Evolutionary conservation across 1,284 basidiomycete genomes (phyloP).

Genomic region (Bondarzewia mesenterica): DNA sequence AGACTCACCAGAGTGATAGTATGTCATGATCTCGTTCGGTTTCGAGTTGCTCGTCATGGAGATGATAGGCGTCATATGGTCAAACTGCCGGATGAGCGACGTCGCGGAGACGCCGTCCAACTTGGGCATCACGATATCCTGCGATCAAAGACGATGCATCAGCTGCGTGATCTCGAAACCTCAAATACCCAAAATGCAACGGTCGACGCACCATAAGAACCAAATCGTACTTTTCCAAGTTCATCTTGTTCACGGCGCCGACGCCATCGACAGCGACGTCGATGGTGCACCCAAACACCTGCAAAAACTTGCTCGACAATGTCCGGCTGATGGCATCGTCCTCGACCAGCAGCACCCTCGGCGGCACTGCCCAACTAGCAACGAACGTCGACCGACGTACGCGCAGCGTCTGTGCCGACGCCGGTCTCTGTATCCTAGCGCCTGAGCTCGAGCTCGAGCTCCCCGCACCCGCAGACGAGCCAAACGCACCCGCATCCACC

Average conservation of each 20-base stretch:
- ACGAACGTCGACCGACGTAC: constrained; percentile 74
- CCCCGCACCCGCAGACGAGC: not conserved
- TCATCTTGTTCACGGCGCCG: constrained; percentile 95
- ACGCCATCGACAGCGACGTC: constrained; percentile 93
- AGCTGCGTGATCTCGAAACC: not conserved
- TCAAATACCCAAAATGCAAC: constrained; percentile 3
- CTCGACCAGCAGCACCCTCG: constrained; percentile 86
- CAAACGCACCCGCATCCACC: constrained; percentile 3
- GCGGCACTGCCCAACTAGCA: constrained; percentile 83
- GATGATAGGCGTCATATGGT: constrained; percentile 92
- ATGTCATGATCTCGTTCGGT: constrained; percentile 88
- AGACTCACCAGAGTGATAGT: constrained; percentile 64
- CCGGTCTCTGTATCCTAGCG: constrained; percentile 11
- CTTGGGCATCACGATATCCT: constrained; percentile 95
- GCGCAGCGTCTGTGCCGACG: constrained; percentile 41
- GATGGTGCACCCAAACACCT: constrained; percentile 92
- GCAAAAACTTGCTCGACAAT: constrained; percentile 87
- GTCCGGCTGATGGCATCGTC: constrained; percentile 90
- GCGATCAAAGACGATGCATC: constrained; percentile 5
- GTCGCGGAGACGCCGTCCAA: constrained; percentile 88
- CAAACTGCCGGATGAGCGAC: constrained; percentile 89
- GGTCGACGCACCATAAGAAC: constrained; percentile 76
- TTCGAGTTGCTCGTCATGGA: constrained; percentile 95
- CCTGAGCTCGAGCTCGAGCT: not conserved
- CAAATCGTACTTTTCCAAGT: constrained; percentile 88